Evolutionary conservation across 768 basidiomycete species (phyloP).

Genomic region (Mycena vulgaris): DNA sequence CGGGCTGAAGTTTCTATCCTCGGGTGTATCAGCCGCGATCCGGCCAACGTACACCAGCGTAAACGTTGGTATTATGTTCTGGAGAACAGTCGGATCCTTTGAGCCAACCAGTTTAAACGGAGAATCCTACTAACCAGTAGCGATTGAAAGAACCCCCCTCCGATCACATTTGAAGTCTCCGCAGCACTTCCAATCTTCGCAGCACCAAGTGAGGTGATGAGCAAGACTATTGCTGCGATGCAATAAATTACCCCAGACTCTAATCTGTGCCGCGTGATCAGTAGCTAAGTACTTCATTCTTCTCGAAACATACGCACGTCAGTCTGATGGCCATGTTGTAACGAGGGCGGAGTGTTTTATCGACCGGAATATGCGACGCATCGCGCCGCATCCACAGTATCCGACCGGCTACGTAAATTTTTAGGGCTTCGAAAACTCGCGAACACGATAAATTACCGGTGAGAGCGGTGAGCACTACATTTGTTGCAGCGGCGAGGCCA

Average conservation of each 20-base stretch:
- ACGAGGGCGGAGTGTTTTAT: neutral
- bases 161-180: neutral
- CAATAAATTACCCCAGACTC: neutral
- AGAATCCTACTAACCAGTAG: conserved; percentile 3
- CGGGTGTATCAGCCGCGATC: neutral
- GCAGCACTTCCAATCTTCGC: neutral
- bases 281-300: neutral
- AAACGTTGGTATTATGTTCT: conserved; percentile 7
- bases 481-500: conserved; percentile 3
- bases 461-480: conserved; percentile 1
- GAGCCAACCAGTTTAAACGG: neutral
- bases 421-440: neutral
- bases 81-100: neutral
- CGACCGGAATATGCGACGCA: neutral
- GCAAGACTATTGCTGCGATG: neutral
- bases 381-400: neutral
- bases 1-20: neutral
- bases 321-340: neutral
- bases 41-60: conserved; percentile 9
- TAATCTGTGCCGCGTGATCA: neutral
- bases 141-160: neutral
- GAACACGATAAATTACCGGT: conserved; percentile 2
- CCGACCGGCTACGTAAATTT: neutral
- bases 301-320: neutral
- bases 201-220: neutral